Percentiles rank a stretch among this genome's conserved stretches.
Conservation (phyloP, 192 early-diverging fungal species). For the Backusella morwellensis region DNA sequence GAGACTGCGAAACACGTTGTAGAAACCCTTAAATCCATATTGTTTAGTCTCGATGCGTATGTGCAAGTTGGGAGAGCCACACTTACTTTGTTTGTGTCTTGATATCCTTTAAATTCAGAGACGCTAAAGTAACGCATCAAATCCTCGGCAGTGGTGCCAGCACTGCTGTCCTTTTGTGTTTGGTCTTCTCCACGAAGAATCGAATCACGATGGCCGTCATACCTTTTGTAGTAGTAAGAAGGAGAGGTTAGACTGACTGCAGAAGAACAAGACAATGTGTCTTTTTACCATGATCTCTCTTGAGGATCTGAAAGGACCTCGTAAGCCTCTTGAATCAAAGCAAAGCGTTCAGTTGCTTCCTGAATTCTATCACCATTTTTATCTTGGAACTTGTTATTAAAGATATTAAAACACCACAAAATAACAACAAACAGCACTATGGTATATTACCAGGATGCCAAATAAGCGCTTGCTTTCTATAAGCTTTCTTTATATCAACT, state of each 20-base stretch:
- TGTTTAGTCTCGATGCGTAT: not conserved
- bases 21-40: conserved; percentile 63
- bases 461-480: conserved; percentile 68
- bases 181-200: conserved; percentile 81
- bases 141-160: conserved; percentile 57
- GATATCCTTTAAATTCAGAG: conserved; percentile 68
- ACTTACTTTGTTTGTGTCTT: conserved; percentile 57
- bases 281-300: conserved; percentile 85
- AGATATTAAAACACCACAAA: not conserved
- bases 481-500: conserved; percentile 88
- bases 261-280: no score
- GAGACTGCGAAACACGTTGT: conserved; percentile 70
- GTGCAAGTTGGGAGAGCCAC: no score
- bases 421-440: not conserved
- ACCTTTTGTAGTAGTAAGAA: conserved; percentile 41
- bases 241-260: not conserved
- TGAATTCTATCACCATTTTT: conserved; percentile 83
- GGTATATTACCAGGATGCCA: conserved; percentile 70
- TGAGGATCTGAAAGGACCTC: conserved; percentile 90
- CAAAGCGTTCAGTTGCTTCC: conserved; percentile 86
- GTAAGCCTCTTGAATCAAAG: conserved; percentile 90
- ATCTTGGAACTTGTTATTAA: conserved; percentile 49
- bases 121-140: conserved; percentile 83
- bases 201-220: conserved; percentile 89
- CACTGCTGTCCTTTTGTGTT: conserved; percentile 45